A percentile compares a stretch with the other conserved stretches of the same genome.
These are phyloP conservation scores for Plasmopara viticola DNA, from an alignment of 352 stramenopile species.

Conservation along the genomic window DNA sequence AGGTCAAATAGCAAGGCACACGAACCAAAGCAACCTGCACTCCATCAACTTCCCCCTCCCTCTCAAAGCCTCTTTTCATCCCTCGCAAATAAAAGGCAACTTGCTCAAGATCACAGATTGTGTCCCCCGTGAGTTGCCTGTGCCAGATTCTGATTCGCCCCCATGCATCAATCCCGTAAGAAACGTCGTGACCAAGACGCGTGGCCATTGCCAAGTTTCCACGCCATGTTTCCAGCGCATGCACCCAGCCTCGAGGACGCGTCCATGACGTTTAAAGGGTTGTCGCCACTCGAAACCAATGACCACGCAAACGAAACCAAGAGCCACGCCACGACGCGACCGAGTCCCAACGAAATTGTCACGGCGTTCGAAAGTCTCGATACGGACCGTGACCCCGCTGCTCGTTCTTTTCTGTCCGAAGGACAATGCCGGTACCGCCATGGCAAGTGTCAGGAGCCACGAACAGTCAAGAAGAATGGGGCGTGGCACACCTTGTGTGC, in stretches of 20 bases:
- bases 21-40: too few species aligned
- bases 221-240: slow-evolving; percentile 12
- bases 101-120: too few species aligned
- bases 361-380: slow-evolving; percentile 28
- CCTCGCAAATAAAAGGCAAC: too few species aligned
- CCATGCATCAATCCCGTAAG: not conserved
- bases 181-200: slow-evolving; percentile 13
- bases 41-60: too few species aligned
- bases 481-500: slow-evolving; percentile 58
- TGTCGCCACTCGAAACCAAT: slow-evolving; percentile 14
- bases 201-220: slow-evolving; percentile 15
- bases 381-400: slow-evolving; percentile 4
- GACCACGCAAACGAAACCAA: not conserved
- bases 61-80: too few species aligned
- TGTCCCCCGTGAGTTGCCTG: too few species aligned
- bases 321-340: not conserved
- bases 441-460: slow-evolving; percentile 42
- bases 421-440: slow-evolving; percentile 43
- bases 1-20: too few species aligned
- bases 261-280: slow-evolving; percentile 21
- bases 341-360: slow-evolving; percentile 19
- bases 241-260: slow-evolving; percentile 5
- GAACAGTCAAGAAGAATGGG: slow-evolving; percentile 63
- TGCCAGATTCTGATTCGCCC: too few species aligned
- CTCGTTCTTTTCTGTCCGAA: slow-evolving; percentile 2